Percentiles rank a stretch among this genome's conserved stretches.
Evolutionary conservation across 805 yeast genomes (phyloP).

Genomic region (Starmerella vitae): DNA sequence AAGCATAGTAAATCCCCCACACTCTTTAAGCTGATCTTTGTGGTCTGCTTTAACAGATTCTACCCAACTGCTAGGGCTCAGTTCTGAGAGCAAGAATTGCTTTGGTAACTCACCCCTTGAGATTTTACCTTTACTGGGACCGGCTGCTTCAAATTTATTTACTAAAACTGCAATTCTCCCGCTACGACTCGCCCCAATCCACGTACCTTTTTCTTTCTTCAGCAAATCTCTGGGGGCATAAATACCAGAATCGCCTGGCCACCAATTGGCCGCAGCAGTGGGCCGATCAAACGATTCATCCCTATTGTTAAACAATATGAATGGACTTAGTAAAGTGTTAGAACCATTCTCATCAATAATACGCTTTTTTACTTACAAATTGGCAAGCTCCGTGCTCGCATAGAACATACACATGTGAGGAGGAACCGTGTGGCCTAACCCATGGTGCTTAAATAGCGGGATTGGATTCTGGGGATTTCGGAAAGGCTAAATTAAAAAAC

Average conservation of each 20-base stretch:
- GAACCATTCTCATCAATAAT: no score
- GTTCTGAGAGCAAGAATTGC: conserved; percentile 31
- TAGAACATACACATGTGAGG: conserved; percentile 83
- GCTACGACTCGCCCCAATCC: conserved; percentile 69
- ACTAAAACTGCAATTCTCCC: conserved; percentile 57
- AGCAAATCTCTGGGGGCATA: conserved; percentile 66
- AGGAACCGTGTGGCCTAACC: no score
- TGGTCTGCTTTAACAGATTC: conserved; percentile 20
- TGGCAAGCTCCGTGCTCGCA: conserved; percentile 53
- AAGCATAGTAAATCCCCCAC: conserved; percentile 26
- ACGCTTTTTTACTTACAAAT: conserved; percentile 34
- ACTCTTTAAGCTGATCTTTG: conserved; percentile 10
- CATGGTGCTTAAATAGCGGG: neutral
- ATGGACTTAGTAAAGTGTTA: no score
- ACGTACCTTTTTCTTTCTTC: conserved; percentile 67
- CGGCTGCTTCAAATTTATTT: conserved; percentile 44
- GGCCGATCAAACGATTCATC: conserved; percentile 73
- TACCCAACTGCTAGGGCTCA: conserved; percentile 36
- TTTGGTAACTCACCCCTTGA: conserved; percentile 44
- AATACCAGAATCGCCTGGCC: conserved; percentile 31
- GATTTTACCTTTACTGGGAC: conserved; percentile 23
- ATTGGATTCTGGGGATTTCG: neutral
- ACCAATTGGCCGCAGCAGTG: conserved; percentile 44
- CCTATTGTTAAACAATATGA: conserved; percentile 66
- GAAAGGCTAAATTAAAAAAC: no score